Percentiles rank a stretch among this genome's conserved stretches.
phyloP scores from a whole-genome alignment of 1,284 basidiomycete species.

The Trichosporon coremiiforme region DNA sequence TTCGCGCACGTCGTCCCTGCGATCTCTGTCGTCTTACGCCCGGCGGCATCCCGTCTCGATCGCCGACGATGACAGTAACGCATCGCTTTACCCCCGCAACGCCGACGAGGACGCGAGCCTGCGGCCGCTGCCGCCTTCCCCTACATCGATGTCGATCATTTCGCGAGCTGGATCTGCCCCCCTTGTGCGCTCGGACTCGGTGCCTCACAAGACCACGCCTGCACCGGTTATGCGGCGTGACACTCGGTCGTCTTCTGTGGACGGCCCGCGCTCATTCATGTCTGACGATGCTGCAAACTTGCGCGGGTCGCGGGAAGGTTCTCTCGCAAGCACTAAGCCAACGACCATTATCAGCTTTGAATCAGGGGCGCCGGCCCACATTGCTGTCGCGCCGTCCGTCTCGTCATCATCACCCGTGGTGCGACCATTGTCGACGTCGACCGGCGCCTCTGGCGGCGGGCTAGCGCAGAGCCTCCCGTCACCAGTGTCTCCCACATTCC shows the following conservation, averaged over 20 bases:
- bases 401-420: constrained; percentile 20
- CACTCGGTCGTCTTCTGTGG: constrained; percentile 26
- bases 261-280: constrained; percentile 28
- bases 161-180: constrained; percentile 37
- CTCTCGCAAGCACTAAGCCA: constrained; percentile 78
- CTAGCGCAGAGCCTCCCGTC: constrained; percentile 18
- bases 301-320: constrained; percentile 48
- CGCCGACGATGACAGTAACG: constrained; percentile 30
- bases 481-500: constrained; percentile 28
- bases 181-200: constrained; percentile 25
- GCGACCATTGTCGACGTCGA: constrained; percentile 24
- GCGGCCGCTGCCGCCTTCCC: constrained; percentile 81
- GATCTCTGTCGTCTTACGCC: constrained; percentile 32
- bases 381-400: constrained; percentile 60
- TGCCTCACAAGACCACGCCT: constrained; percentile 11
- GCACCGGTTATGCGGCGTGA: constrained; percentile 18
- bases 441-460: constrained; percentile 18
- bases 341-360: constrained; percentile 90
- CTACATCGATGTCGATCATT: constrained; percentile 58
- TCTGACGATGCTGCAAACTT: constrained; percentile 29
- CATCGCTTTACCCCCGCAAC: constrained; percentile 54
- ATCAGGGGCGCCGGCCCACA: constrained; percentile 72
- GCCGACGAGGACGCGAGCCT: constrained; percentile 89
- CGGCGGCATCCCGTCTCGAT: constrained; percentile 30
- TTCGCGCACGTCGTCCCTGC: constrained; percentile 39